phyloP scores from a whole-genome alignment of 306 rosid genomes.

The Cyclanthera cordifolia region DNA sequence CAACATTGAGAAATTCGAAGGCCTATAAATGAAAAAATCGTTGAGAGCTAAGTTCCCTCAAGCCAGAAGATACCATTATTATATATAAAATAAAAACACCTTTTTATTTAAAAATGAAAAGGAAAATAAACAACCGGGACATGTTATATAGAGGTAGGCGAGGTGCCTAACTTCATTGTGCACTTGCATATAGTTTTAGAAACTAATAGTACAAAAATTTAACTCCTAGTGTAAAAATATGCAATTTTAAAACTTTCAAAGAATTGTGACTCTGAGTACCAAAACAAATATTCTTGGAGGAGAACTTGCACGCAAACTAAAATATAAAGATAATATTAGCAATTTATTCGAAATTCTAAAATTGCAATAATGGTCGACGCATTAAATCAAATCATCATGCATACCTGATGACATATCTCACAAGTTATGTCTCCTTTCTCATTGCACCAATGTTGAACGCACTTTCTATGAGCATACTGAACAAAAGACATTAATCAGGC shows the following conservation, averaged over 20 bases:
- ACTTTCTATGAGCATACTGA: constrained; percentile 56
- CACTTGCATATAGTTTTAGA: neutral
- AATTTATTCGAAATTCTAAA: neutral
- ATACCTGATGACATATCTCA: constrained; percentile 60
- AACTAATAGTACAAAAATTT: no score
- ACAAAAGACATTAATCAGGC: neutral
- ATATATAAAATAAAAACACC: neutral
- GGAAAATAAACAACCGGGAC: no score
- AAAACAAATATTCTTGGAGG: neutral
- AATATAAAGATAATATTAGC: neutral
- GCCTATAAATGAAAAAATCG: no score
- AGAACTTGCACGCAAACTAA: neutral
- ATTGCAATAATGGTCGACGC: neutral
- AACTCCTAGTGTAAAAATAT: neutral
- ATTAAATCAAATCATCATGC: neutral
- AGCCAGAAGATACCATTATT: neutral
- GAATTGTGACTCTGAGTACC: neutral
- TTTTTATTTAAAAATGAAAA: neutral
- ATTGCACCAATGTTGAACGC: constrained; percentile 61
- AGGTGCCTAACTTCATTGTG: neutral
- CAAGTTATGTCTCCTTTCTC: constrained; percentile 56
- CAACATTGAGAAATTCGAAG: no score
- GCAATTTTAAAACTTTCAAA: neutral
- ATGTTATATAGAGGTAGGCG: no score
- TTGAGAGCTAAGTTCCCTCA: no score